phyloP scores from a whole-genome alignment of 805 yeast genomes.

The Teunomyces pallodes region DNA sequence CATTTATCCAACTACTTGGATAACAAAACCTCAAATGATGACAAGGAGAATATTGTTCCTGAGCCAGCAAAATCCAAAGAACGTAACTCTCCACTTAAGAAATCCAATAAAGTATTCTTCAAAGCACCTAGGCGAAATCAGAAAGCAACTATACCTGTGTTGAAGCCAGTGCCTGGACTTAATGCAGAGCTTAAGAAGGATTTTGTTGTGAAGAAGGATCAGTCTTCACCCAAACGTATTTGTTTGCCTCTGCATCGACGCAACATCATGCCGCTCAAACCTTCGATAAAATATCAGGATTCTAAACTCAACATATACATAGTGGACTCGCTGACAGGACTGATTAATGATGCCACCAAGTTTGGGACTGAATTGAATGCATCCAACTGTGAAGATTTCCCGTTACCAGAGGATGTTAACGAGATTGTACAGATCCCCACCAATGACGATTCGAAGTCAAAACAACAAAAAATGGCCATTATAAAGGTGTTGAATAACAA shows the following conservation, averaged over 20 bases:
- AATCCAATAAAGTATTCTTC: constrained; percentile 18
- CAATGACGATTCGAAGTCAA: constrained; percentile 21
- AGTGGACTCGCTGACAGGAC: constrained; percentile 63
- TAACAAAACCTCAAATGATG: constrained; percentile 8
- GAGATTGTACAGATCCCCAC: constrained; percentile 63
- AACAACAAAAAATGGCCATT: constrained; percentile 37
- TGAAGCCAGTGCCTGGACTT: constrained; percentile 21
- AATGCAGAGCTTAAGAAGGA: constrained; percentile 14
- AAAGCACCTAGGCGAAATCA: constrained; percentile 15
- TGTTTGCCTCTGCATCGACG: constrained; percentile 42
- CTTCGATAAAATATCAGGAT: constrained; percentile 27
- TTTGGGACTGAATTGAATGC: constrained; percentile 70
- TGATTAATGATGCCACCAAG: constrained; percentile 59
- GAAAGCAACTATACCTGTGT: constrained; percentile 22
- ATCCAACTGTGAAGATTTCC: constrained; percentile 58
- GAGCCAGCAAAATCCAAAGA: constrained; percentile 3
- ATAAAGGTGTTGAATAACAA: constrained; percentile 31
- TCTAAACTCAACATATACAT: constrained; percentile 37
- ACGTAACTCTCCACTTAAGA: constrained; percentile 14
- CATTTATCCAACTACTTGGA: constrained; percentile 26
- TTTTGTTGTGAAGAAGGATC: constrained; percentile 11
- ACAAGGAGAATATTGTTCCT: constrained; percentile 31
- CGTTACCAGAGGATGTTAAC: constrained; percentile 54
- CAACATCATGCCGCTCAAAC: constrained; percentile 23
- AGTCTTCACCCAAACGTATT: constrained; percentile 41